Percentiles rank a stretch among this genome's conserved stretches.
Evolutionary conservation across 169 alveolate genomes (phyloP).

Genomic region (Cryptosporidium andersoni): DNA sequence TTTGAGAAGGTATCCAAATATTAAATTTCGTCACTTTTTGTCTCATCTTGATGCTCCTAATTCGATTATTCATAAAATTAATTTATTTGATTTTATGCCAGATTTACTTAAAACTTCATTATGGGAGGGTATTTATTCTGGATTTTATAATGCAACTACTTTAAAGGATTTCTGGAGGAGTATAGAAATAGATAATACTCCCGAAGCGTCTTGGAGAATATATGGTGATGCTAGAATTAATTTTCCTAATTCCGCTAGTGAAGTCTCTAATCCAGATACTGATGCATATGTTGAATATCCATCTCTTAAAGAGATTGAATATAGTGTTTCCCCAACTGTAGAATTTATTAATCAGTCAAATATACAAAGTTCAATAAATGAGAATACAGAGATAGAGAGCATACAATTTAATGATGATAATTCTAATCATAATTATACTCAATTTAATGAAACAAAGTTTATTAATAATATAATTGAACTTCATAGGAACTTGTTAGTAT

Average conservation of each 20-base stretch:
- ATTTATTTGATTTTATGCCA: constrained; percentile 7
- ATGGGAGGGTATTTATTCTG: constrained; percentile 24
- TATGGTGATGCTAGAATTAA: constrained; percentile 3
- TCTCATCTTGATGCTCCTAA: constrained; percentile 7
- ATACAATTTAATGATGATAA: background rate
- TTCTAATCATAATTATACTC: background rate
- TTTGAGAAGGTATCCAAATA: constrained; percentile 54
- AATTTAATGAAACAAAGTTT: background rate
- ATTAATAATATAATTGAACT: background rate
- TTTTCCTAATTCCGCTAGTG: background rate
- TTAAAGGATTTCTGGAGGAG: constrained; percentile 36
- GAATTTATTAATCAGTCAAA: background rate
- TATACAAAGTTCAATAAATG: no score
- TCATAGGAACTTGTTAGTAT: constrained; percentile 10
- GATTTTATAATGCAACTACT: constrained; percentile 12
- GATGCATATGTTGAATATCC: constrained; percentile 63
- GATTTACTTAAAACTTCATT: background rate
- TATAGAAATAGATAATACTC: background rate
- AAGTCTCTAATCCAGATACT: constrained; percentile 25
- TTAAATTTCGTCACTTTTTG: constrained; percentile 31
- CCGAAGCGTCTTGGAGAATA: constrained; percentile 11
- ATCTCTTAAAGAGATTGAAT: background rate
- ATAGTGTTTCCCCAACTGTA: background rate
- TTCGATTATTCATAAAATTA: constrained; percentile 6
- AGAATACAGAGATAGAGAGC: background rate